phyloP scores from a whole-genome alignment of 306 rosid genomes.

The Casuarina glauca region DNA sequence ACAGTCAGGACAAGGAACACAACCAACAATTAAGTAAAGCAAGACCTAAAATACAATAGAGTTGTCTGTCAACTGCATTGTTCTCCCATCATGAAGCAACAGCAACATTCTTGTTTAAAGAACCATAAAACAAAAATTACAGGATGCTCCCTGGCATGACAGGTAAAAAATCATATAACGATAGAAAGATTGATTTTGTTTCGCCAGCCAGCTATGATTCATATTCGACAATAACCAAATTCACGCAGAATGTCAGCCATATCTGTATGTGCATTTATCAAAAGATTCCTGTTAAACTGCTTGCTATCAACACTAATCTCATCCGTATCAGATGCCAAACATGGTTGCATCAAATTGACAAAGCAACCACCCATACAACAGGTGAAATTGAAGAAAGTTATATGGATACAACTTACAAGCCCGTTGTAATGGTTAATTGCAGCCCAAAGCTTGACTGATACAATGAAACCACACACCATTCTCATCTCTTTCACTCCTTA shows the following conservation, averaged over 20 bases:
- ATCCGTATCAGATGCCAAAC: not conserved
- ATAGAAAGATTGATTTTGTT: not conserved
- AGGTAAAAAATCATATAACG: slow-evolving; percentile 3
- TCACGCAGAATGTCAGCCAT: slow-evolving; percentile 7
- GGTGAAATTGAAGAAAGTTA: slow-evolving; percentile 9
- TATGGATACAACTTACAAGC: not conserved
- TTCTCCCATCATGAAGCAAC: slow-evolving; percentile 8
- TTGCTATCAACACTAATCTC: not conserved
- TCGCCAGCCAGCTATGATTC: not conserved
- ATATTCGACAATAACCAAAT: not conserved
- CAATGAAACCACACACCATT: slow-evolving; percentile 18
- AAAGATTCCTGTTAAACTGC: slow-evolving; percentile 9
- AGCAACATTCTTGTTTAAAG: not conserved
- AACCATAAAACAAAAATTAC: not conserved
- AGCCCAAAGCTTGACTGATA: not conserved
- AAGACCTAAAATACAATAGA: slow-evolving; percentile 6
- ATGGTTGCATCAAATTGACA: not conserved
- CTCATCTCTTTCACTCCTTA: slow-evolving; percentile 13
- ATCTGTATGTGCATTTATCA: slow-evolving; percentile 9
- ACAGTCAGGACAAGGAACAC: not conserved
- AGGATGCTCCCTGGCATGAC: not conserved
- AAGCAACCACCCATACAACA: not conserved
- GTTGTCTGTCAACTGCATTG: slow-evolving; percentile 1
- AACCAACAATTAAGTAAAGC: not conserved
- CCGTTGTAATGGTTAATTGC: not conserved